These are phyloP conservation scores for Candida boidinii DNA, from an alignment of 805 yeast species.

Conservation along the genomic window DNA sequence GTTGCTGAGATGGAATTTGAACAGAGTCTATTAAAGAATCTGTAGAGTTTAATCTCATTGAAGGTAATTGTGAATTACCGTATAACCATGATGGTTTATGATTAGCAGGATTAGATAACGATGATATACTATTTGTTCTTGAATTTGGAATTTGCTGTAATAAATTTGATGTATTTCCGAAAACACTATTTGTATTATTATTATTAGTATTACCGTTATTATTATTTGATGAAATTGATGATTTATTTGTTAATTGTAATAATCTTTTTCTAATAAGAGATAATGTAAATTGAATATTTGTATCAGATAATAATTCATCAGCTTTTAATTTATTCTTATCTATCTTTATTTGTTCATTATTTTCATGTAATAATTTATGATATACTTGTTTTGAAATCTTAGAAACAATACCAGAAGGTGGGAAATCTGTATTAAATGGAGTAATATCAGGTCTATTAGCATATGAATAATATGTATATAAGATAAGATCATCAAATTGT, in stretches of 20 bases:
- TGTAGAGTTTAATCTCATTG: slow-evolving; percentile 23
- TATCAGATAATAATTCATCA: slow-evolving; percentile 19
- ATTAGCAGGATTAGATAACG: slow-evolving; percentile 1
- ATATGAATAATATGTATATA: slow-evolving; percentile 37
- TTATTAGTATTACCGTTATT: not conserved
- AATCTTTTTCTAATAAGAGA: slow-evolving; percentile 24
- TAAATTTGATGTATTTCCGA: slow-evolving; percentile 7
- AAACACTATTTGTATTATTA: slow-evolving; percentile 4
- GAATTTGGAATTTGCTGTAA: slow-evolving; percentile 1
- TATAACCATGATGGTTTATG: slow-evolving; percentile 28
- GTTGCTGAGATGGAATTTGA: slow-evolving; percentile 7
- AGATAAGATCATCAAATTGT: slow-evolving; percentile 35
- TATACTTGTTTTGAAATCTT: slow-evolving; percentile 50
- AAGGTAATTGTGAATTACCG: slow-evolving; percentile 20
- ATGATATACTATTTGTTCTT: slow-evolving; percentile 3
- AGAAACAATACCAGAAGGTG: slow-evolving; percentile 61
- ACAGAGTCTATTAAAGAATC: slow-evolving; percentile 27
- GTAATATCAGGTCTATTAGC: slow-evolving; percentile 54
- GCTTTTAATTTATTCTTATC: slow-evolving; percentile 10
- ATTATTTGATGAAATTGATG: too few species aligned
- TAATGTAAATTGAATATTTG: slow-evolving; percentile 17
- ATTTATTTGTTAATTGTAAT: slow-evolving; percentile 22
- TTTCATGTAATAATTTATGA: slow-evolving; percentile 11
- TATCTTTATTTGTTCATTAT: not conserved
- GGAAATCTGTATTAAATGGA: slow-evolving; percentile 57